Conservation (phyloP, 2,329 filamentous ascomycete species). For the Ascomycota sp. region DNA sequence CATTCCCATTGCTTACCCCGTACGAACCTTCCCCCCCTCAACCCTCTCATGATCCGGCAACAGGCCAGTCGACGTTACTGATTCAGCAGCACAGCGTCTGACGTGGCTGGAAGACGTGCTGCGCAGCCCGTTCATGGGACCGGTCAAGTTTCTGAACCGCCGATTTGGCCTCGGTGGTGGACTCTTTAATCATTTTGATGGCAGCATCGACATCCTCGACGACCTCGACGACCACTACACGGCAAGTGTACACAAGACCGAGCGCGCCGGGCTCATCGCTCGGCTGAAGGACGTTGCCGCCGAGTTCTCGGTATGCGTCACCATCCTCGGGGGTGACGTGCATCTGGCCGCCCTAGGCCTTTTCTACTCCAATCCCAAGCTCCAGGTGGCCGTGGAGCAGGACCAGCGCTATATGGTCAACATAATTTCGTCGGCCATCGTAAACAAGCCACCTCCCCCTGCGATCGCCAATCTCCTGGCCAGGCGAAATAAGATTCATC, state of each 20-base stretch:
- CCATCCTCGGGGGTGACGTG: constrained; percentile 84
- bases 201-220: constrained; percentile 78
- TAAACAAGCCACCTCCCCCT: constrained; percentile 79
- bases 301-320: constrained; percentile 74
- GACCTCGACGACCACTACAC: constrained; percentile 95
- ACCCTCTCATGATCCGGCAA: no score
- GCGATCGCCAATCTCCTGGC: constrained; percentile 81
- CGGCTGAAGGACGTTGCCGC: constrained; percentile 67
- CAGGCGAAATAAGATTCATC: constrained; percentile 66
- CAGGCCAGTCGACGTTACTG: no score
- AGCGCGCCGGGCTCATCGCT: constrained; percentile 60
- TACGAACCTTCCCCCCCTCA: constrained; percentile 13
- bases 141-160: constrained; percentile 75
- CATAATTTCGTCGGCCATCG: constrained; percentile 82
- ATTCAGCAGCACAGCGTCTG: constrained; percentile 38
- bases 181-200: constrained; percentile 87
- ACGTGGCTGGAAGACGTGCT: constrained; percentile 96
- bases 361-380: constrained; percentile 78
- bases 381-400: constrained; percentile 54
- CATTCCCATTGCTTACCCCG: constrained; percentile 69
- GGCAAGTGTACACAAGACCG: constrained; percentile 72
- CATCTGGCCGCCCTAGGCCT: constrained; percentile 81
- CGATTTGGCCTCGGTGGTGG: constrained; percentile 70
- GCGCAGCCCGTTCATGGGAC: constrained; percentile 66
- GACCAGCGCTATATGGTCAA: constrained; percentile 95